phyloP scores from a whole-genome alignment of 2,329 filamentous ascomycete species.

The Monosporascus cannonballus region DNA sequence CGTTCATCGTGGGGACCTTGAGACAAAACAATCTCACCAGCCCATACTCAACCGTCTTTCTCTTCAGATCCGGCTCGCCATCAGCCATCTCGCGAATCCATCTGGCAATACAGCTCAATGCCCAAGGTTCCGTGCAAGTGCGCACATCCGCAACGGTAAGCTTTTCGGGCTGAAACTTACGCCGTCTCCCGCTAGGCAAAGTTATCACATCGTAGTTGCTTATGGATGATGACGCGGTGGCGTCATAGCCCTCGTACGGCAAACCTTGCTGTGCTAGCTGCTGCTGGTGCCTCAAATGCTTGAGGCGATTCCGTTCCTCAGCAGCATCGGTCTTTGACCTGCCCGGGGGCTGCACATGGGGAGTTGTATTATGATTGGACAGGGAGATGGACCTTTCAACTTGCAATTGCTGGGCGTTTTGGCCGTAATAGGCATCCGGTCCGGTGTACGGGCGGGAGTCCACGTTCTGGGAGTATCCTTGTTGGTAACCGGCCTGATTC shows the following conservation, averaged over 20 bases:
- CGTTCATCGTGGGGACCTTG: conserved; percentile 98
- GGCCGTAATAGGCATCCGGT: conserved; percentile 46
- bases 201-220: conserved; percentile 75
- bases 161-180: conserved; percentile 81
- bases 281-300: conserved; percentile 47
- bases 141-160: conserved; percentile 74
- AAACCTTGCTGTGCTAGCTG: conserved; percentile 47
- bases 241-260: conserved; percentile 52
- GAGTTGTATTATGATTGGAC: conserved; percentile 73
- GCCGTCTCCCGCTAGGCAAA: conserved; percentile 70
- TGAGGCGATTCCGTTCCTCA: conserved; percentile 49
- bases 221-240: conserved; percentile 46
- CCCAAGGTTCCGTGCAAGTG: conserved; percentile 86
- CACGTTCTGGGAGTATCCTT: conserved; percentile 41
- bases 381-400: conserved; percentile 75
- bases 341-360: conserved; percentile 72
- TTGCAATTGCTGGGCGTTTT: conserved; percentile 37
- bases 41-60: conserved; percentile 79
- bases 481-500: conserved; percentile 41
- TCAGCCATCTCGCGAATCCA: conserved; percentile 91
- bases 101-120: conserved; percentile 74
- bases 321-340: conserved; percentile 93
- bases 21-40: conserved; percentile 84
- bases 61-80: conserved; percentile 80
- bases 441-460: conserved; percentile 38